Evolutionary conservation across 1,284 basidiomycete genomes (phyloP).

Genomic region (Chalciporus sp.): DNA sequence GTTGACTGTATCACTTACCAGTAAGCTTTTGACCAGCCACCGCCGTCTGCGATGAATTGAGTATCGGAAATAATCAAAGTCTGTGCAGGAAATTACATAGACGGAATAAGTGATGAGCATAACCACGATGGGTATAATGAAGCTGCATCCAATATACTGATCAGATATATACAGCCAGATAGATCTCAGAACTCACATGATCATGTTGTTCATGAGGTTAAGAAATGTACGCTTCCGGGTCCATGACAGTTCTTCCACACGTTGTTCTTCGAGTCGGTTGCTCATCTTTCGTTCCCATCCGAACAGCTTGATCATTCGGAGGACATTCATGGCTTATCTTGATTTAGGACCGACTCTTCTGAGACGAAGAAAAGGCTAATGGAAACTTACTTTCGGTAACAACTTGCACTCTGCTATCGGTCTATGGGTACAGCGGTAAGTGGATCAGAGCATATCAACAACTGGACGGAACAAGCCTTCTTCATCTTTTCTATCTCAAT

Average conservation of each 20-base stretch:
- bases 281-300: conserved; percentile 65
- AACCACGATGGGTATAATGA: conserved; percentile 35
- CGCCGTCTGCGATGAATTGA: conserved; percentile 11
- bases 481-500: conserved; percentile 22
- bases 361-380: not conserved
- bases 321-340: conserved; percentile 40
- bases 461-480: conserved; percentile 4
- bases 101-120: conserved; percentile 33
- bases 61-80: not conserved
- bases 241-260: conserved; percentile 22
- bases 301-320: conserved; percentile 73
- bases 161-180: not conserved
- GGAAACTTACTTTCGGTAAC: conserved; percentile 22
- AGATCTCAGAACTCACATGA: conserved; percentile 1
- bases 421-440: conserved; percentile 8
- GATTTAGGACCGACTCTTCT: not conserved
- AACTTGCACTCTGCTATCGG: conserved; percentile 23
- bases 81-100: conserved; percentile 15
- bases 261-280: conserved; percentile 45
- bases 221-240: conserved; percentile 16
- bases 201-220: conserved; percentile 11
- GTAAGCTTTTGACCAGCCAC: conserved; percentile 21
- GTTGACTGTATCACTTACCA: conserved; percentile 13
- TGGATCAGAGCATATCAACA: not conserved
- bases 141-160: conserved; percentile 20